Evolutionary conservation across 768 basidiomycete genomes (phyloP).

Genomic region (Tubosaeta sp.): DNA sequence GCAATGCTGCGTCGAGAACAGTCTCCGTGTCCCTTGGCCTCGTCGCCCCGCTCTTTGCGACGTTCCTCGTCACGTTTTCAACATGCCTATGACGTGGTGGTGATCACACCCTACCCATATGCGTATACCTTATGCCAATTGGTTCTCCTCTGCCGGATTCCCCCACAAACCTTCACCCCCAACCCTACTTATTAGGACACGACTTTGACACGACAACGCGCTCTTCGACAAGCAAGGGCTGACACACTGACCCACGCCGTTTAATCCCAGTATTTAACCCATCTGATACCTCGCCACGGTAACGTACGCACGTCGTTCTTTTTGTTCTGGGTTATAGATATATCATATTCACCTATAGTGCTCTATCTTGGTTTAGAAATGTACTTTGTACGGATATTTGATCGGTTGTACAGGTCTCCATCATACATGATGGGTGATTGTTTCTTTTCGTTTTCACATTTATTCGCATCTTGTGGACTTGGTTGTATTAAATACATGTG

Average conservation of each 20-base stretch:
- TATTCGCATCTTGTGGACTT: not conserved
- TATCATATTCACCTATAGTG: not conserved
- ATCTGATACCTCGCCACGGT: not conserved
- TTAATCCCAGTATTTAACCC: not conserved
- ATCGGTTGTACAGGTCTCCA: not conserved
- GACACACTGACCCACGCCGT: not conserved
- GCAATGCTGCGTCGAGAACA: not conserved
- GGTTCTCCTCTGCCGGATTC: not conserved
- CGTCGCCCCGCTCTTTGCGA: slow-evolving; percentile 7
- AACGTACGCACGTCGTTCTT: not conserved
- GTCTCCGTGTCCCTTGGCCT: slow-evolving; percentile 15
- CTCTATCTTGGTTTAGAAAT: not conserved
- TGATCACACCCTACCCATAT: not conserved
- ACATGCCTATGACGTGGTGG: not conserved
- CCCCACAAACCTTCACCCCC: not conserved
- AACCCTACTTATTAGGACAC: not conserved
- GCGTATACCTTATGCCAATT: not conserved
- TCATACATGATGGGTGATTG: not conserved
- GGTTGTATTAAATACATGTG: not conserved
- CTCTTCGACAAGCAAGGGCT: not conserved
- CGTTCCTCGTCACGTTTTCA: slow-evolving; percentile 3
- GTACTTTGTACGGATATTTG: not conserved
- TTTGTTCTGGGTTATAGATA: not conserved
- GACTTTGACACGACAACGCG: not conserved
- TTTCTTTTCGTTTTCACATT: not conserved